Evolutionary conservation across 2,329 filamentous ascomycete species (phyloP), one percentile per base, ranked within the genome.

Genomic region (Penicillium sp.): DNA sequence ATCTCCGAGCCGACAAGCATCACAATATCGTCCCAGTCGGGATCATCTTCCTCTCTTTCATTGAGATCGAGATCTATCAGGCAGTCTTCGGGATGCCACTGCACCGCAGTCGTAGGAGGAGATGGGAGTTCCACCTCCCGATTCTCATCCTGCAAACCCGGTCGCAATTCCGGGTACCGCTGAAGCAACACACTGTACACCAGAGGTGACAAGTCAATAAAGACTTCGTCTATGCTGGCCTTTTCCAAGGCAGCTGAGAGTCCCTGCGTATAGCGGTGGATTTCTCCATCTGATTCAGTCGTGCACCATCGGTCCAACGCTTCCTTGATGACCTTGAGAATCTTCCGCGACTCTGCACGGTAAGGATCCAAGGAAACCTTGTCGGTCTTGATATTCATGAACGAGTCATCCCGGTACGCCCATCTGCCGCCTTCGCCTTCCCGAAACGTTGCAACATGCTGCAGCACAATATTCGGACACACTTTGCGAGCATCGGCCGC

Each of bases 351-450:
- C 68, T 96, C 81, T 28, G 88, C 76, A 33, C 93, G 81, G 69
- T 97, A 98, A 8, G 90, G 89, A 66, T 98, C 93, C 35, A 98
- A 74, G 5, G 88, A 95, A 34, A 97, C 93, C 70, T 98, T 98
- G 67, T 96, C 86, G 29, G 85, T 90, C 35, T 81, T 82, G 58
- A 96, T 93, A 59, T 88, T 83, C 61, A 80, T 81, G 46, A 81
- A 83, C 8, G 88, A 85, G 65, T 95, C 88, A 28, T 88, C 81
- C 47, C 86, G 84, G 65, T 98, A 98, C 9, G 84, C 87, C 93
- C 93, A 98, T 61, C 82, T 87, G 1, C 67, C 69, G 57, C 86
- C 85, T 53, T 96, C 88, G 0, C 91, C 91, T 66, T 95, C 90
- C 60, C 87, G 84, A 84, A 90, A 97, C 4, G 90, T 97, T 38